Conservation (phyloP, 2,329 filamentous ascomycete genomes). For the Falciphora oryzae region DNA sequence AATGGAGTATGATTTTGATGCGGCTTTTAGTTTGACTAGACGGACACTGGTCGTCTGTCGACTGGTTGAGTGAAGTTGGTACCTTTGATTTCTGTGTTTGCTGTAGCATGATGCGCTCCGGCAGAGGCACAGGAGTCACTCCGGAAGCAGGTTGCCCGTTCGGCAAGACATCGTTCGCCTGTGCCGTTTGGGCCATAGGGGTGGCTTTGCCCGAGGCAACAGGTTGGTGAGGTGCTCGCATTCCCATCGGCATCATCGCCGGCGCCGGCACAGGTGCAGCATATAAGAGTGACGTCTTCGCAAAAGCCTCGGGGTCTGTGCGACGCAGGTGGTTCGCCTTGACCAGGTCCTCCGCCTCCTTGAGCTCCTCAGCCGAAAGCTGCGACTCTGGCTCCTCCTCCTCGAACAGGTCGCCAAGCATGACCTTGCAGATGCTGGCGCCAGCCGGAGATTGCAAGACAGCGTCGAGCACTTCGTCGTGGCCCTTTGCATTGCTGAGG, state of each 20-base stretch:
- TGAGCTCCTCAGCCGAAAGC: constrained; percentile 55
- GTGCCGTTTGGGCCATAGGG: too few species aligned
- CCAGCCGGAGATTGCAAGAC: constrained; percentile 33
- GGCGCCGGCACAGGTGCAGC: background rate
- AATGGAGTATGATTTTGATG: background rate
- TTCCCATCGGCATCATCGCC: background rate
- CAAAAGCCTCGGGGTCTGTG: constrained; percentile 8
- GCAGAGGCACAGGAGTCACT: background rate
- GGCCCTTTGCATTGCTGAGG: constrained; percentile 37
- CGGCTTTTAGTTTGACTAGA: background rate
- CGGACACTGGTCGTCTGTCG: background rate
- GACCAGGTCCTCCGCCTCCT: constrained; percentile 42
- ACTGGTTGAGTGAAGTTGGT: background rate
- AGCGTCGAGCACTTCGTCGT: constrained; percentile 51
- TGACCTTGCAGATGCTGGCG: constrained; percentile 47
- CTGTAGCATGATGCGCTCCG: background rate
- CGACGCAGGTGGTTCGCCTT: constrained; percentile 17
- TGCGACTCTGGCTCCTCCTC: constrained; percentile 56
- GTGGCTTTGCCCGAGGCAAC: too few species aligned
- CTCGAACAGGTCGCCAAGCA: constrained; percentile 67
- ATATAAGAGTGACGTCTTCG: background rate
- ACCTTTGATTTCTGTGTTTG: background rate
- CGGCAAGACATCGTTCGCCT: too few species aligned
- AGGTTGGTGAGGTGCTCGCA: background rate
- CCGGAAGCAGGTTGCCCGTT: background rate